These are phyloP conservation scores for Gilbertella persicaria DNA, from an alignment of 371 early-diverging fungal genomes.

Conservation along the genomic window DNA sequence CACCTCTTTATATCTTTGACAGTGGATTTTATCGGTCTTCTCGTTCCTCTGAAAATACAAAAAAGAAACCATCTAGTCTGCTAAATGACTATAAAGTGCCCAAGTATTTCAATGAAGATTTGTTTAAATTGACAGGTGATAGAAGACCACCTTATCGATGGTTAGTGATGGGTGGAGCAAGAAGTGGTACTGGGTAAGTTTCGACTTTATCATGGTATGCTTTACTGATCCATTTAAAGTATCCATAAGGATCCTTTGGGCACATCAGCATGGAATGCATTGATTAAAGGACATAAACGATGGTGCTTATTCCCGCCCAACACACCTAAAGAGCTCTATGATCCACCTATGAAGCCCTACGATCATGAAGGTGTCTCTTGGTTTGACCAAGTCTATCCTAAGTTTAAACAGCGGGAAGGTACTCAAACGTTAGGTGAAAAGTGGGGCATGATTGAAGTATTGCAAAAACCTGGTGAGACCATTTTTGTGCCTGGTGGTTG, in stretches of 20 bases:
- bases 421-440: slow-evolving; percentile 51
- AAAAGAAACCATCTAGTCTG: slow-evolving; percentile 30
- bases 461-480: slow-evolving; percentile 80
- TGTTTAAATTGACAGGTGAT: slow-evolving; percentile 69
- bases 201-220: background rate
- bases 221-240: slow-evolving; percentile 14
- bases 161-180: slow-evolving; percentile 66
- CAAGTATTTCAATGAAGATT: slow-evolving; percentile 74
- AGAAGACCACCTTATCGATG: slow-evolving; percentile 70
- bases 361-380: slow-evolving; percentile 82
- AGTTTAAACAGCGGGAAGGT: slow-evolving; percentile 31
- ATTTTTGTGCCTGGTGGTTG: slow-evolving; percentile 89
- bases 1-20: slow-evolving; percentile 86
- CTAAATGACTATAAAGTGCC: slow-evolving; percentile 73
- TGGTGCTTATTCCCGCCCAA: slow-evolving; percentile 78
- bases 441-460: slow-evolving; percentile 72
- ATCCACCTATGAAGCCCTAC: slow-evolving; percentile 62
- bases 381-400: slow-evolving; percentile 77
- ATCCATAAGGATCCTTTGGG: slow-evolving; percentile 70
- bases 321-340: slow-evolving; percentile 54
- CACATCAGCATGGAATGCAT: slow-evolving; percentile 71
- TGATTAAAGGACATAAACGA: slow-evolving; percentile 66
- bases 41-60: slow-evolving; percentile 22
- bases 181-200: slow-evolving; percentile 66
- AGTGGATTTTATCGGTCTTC: slow-evolving; percentile 52